A percentile compares a stretch with the other conserved stretches of the same genome.
phyloP scores from a whole-genome alignment of 1,284 basidiomycete genomes.

The Ganoderma leucocontextum region DNA sequence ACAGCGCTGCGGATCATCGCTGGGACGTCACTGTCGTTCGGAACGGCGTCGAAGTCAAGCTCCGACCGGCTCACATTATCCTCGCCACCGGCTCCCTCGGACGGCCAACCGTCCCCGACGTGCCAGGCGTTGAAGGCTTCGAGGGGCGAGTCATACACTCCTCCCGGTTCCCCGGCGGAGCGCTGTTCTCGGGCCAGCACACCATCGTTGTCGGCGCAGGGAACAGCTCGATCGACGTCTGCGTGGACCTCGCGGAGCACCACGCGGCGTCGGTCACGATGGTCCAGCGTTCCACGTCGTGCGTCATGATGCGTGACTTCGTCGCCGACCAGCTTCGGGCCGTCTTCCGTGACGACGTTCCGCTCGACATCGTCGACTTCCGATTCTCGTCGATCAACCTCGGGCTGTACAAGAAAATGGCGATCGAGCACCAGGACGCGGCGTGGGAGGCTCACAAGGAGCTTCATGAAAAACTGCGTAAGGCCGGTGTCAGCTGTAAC shows the following conservation, averaged over 20 bases:
- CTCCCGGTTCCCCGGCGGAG: conserved; percentile 47
- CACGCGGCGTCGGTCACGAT: conserved; percentile 46
- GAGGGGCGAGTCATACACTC: conserved; percentile 56
- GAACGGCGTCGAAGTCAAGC: conserved; percentile 48
- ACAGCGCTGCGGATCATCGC: conserved; percentile 48
- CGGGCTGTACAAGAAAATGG: conserved; percentile 45
- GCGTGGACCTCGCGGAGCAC: conserved; percentile 52
- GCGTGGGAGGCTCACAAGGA: conserved; percentile 44
- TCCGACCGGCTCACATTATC: conserved; percentile 64
- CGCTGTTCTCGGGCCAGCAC: conserved; percentile 51
- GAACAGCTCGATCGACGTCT: conserved; percentile 56
- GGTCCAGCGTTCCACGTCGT: conserved; percentile 42
- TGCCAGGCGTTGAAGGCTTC: conserved; percentile 50
- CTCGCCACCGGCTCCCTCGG: conserved; percentile 65
- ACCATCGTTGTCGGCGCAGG: conserved; percentile 61
- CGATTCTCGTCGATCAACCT: conserved; percentile 50
- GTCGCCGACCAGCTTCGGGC: conserved; percentile 33
- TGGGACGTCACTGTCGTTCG: conserved; percentile 61
- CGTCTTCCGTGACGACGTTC: conserved; percentile 52
- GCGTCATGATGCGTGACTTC: conserved; percentile 40
- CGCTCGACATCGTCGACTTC: conserved; percentile 56
- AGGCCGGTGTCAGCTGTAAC: conserved; percentile 64
- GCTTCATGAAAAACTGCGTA: conserved; percentile 61
- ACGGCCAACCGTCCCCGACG: conserved; percentile 52
- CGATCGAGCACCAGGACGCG: conserved; percentile 30